Percentiles rank a stretch among this genome's conserved stretches.
phyloP scores from a whole-genome alignment of 2,329 filamentous ascomycete genomes.

The Claviceps cyperi region DNA sequence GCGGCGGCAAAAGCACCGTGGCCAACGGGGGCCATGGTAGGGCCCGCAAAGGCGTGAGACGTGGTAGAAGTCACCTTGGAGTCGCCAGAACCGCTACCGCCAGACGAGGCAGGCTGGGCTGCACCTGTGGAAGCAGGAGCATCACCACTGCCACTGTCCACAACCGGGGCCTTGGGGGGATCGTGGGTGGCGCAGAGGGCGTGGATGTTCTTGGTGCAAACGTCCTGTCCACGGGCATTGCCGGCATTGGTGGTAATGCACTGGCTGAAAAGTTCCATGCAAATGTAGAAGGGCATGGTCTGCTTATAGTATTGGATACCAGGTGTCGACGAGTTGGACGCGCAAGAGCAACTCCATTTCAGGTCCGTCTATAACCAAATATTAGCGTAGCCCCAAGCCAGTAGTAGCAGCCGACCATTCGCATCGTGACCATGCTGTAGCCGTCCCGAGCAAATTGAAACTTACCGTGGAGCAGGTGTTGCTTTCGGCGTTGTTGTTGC shows the following conservation, averaged over 20 bases:
- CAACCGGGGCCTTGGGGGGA: conserved; percentile 20
- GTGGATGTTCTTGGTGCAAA: conserved; percentile 33
- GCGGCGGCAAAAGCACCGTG: conserved; percentile 34
- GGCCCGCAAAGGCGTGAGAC: conserved; percentile 20
- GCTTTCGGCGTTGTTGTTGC: conserved; percentile 19
- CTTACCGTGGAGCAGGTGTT: conserved; percentile 36
- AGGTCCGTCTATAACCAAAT: conserved; percentile 20
- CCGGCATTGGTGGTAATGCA: conserved; percentile 31
- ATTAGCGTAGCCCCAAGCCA: conserved; percentile 2
- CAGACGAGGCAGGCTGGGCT: conserved; percentile 10
- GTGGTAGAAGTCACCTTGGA: conserved; percentile 18
- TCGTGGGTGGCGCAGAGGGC: conserved; percentile 28
- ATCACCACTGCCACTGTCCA: conserved; percentile 9
- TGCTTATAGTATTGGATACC: conserved; percentile 38
- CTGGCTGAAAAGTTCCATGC: conserved; percentile 30
- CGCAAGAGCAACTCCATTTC: conserved; percentile 34
- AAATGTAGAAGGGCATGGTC: conserved; percentile 39
- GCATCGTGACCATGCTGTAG: background rate
- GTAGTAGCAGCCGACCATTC: conserved; percentile 4
- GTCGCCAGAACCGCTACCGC: conserved; percentile 8
- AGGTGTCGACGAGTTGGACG: conserved; percentile 30
- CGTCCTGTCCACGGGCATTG: conserved; percentile 27
- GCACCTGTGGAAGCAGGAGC: conserved; percentile 14
- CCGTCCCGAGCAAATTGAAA: background rate
- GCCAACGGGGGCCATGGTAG: conserved; percentile 27